Evolutionary conservation across 768 basidiomycete genomes (phyloP).

Genomic region (Tulasnella sp.): DNA sequence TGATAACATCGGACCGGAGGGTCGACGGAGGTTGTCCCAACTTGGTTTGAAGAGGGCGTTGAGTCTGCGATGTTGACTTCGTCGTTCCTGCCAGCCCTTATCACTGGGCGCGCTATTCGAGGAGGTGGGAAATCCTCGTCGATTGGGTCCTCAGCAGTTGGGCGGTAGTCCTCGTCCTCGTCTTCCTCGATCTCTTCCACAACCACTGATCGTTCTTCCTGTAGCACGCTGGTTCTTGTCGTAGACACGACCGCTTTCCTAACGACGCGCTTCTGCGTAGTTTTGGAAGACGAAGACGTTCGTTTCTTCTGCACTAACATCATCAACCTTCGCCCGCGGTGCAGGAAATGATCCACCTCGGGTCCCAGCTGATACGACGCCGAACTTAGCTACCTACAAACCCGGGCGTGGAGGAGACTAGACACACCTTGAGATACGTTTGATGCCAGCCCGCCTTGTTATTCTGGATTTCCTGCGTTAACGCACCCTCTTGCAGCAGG

Average conservation of each 20-base stretch:
- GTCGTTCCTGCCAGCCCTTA: neutral
- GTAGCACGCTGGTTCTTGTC: conserved; percentile 18
- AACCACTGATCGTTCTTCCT: conserved; percentile 18
- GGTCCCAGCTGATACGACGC: conserved; percentile 20
- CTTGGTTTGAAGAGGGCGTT: neutral
- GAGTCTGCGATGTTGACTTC: neutral
- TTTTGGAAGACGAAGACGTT: conserved; percentile 12
- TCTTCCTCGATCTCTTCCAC: conserved; percentile 10
- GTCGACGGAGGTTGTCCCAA: neutral
- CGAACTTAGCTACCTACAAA: neutral
- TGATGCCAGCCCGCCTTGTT: conserved; percentile 43
- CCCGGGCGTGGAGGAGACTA: neutral
- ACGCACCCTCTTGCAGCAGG: conserved; percentile 44
- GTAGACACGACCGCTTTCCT: conserved; percentile 11
- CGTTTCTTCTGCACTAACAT: conserved; percentile 20
- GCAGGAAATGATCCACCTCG: conserved; percentile 20
- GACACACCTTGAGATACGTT: conserved; percentile 46
- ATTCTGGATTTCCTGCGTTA: conserved; percentile 44
- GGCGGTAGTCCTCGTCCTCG: conserved; percentile 6
- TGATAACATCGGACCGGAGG: conserved; percentile 20
- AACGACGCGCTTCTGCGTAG: neutral
- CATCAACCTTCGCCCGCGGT: conserved; percentile 9
- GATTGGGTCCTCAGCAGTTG: neutral
- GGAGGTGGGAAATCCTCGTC: conserved; percentile 15
- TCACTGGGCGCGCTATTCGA: conserved; percentile 11